phyloP scores from a whole-genome alignment of 2,329 filamentous ascomycete genomes.

The Curvularia hawaiiensis region DNA sequence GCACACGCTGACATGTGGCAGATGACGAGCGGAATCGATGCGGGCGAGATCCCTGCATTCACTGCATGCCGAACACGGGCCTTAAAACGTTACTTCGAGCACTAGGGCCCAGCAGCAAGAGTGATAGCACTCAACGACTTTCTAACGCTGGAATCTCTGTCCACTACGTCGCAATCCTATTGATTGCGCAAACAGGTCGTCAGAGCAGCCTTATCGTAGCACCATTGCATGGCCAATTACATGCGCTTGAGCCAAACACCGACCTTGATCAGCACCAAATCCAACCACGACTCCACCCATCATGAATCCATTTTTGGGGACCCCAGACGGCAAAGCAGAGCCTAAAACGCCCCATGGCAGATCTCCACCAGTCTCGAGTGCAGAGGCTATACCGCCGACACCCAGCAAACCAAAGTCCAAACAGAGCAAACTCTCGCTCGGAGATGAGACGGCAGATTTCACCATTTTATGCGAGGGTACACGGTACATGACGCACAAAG shows the following conservation, averaged over 20 bases:
- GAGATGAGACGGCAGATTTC: conserved; percentile 14
- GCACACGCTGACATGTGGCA: neutral
- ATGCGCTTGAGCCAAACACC: neutral
- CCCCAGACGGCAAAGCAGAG: neutral
- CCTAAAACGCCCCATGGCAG: conserved; percentile 6
- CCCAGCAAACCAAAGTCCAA: conserved; percentile 6
- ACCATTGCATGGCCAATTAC: neutral
- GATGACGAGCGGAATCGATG: neutral
- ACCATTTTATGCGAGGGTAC: conserved; percentile 8
- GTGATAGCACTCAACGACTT: neutral
- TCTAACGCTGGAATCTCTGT: neutral
- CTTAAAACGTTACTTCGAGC: too few species aligned
- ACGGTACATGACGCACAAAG: conserved; percentile 6
- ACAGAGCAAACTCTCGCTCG: neutral
- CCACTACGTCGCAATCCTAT: neutral
- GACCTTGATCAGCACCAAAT: neutral
- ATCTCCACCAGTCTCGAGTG: neutral
- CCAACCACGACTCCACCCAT: neutral
- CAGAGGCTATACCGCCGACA: neutral
- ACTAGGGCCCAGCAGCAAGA: neutral
- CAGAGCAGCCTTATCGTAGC: neutral
- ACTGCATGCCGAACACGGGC: neutral
- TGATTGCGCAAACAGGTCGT: neutral
- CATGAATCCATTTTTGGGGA: neutral
- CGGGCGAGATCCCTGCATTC: neutral